These are phyloP conservation scores for Coemansia sp. DNA, from an alignment of 192 early-diverging fungal species.

Conservation along the genomic window DNA sequence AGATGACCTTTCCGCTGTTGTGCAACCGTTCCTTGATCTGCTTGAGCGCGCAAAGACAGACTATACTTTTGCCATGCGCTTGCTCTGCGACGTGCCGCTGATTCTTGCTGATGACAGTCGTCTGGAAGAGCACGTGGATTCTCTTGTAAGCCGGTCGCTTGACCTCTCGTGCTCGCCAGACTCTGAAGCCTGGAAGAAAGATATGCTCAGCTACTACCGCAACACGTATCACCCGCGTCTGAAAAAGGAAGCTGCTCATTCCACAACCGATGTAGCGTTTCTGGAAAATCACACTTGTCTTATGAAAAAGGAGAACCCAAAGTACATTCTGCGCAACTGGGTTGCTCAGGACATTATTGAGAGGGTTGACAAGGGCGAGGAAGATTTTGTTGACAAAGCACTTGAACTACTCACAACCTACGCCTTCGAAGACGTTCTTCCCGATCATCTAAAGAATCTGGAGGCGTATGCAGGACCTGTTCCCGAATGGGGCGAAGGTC, in stretches of 20 bases:
- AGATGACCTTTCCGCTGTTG: constrained; percentile 53
- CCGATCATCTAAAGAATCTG: constrained; percentile 30
- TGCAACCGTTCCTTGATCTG: constrained; percentile 69
- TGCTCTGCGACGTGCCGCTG: constrained; percentile 56
- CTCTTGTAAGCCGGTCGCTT: constrained; percentile 16
- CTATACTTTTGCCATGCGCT: constrained; percentile 73
- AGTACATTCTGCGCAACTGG: constrained; percentile 77
- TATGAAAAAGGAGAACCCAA: constrained; percentile 75
- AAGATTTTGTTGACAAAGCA: constrained; percentile 32
- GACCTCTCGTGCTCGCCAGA: constrained; percentile 10
- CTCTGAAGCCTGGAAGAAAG: constrained; percentile 5
- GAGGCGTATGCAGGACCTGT: constrained; percentile 55
- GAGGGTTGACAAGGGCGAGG: constrained; percentile 45
- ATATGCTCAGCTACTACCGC: constrained; percentile 28
- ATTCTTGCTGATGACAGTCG: constrained; percentile 7
- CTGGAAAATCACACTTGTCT: neutral
- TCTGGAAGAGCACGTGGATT: constrained; percentile 22
- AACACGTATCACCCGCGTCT: constrained; percentile 60
- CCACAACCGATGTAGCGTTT: constrained; percentile 8
- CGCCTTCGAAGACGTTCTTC: constrained; percentile 48
- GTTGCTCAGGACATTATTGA: constrained; percentile 67
- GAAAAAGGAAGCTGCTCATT: constrained; percentile 24
- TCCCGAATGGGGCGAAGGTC: constrained; percentile 59
- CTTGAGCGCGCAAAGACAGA: constrained; percentile 64
- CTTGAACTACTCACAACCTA: constrained; percentile 54